These are phyloP conservation scores for Teunomyces stri DNA, from an alignment of 805 yeast genomes.

Conservation along the genomic window DNA sequence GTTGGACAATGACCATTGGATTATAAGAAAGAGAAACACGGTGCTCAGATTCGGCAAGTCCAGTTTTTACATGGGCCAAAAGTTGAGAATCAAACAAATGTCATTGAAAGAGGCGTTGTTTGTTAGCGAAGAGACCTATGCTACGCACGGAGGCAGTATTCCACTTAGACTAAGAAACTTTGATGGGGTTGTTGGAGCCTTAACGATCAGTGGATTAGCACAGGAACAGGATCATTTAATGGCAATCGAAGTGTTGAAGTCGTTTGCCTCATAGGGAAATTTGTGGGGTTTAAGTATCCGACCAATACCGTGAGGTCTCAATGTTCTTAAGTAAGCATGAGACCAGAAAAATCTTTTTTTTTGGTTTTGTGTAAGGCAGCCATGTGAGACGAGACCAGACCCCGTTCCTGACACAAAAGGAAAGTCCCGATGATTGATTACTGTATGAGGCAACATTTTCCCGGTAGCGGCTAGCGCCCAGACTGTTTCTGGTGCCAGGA, in stretches of 20 bases:
- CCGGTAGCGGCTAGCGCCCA: neutral
- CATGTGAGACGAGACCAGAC: slow-evolving; percentile 1
- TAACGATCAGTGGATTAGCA: slow-evolving; percentile 56
- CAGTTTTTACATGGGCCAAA: slow-evolving; percentile 47
- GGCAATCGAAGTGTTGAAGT: slow-evolving; percentile 32
- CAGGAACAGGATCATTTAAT: slow-evolving; percentile 55
- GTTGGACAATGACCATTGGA: slow-evolving; percentile 56
- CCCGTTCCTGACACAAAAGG: neutral
- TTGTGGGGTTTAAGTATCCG: neutral
- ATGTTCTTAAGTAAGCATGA: neutral
- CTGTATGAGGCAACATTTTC: neutral
- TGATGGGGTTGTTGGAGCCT: slow-evolving; percentile 42
- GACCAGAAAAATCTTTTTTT: neutral
- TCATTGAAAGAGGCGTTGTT: slow-evolving; percentile 38
- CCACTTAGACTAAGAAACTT: slow-evolving; percentile 42
- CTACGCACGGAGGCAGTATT: slow-evolving; percentile 57
- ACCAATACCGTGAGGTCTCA: neutral
- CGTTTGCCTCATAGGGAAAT: slow-evolving; percentile 1
- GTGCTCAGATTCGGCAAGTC: slow-evolving; percentile 49
- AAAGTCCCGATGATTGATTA: neutral
- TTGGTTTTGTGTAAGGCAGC: neutral
- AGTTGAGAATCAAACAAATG: slow-evolving; percentile 33
- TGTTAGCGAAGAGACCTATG: slow-evolving; percentile 43
- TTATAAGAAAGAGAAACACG: slow-evolving; percentile 47
- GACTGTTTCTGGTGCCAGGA: neutral